Percentiles rank a stretch among this genome's conserved stretches.
Conservation (phyloP, 768 basidiomycete genomes). For the Boletus subcaerulescens region DNA sequence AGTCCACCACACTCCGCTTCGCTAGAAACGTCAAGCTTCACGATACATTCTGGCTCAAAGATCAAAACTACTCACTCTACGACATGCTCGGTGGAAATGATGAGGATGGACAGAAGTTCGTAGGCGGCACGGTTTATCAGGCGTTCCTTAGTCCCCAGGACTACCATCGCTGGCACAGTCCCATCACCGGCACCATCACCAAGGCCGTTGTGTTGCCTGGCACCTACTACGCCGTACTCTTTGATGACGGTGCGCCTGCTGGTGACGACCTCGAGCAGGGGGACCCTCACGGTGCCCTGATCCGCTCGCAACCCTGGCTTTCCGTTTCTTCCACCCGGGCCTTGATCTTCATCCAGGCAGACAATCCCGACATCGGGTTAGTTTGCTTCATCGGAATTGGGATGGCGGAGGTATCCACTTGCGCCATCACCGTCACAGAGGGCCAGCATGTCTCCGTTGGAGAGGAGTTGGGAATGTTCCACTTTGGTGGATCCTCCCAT, state of each 20-base stretch:
- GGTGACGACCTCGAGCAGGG: neutral
- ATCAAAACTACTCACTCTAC: conserved; percentile 53
- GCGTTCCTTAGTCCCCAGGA: too few relatives aligned
- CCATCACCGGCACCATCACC: conserved; percentile 38
- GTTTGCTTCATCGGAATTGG: conserved; percentile 56
- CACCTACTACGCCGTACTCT: conserved; percentile 10
- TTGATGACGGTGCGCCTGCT: conserved; percentile 3
- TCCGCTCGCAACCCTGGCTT: conserved; percentile 40
- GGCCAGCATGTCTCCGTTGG: neutral
- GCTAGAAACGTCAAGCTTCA: conserved; percentile 36
- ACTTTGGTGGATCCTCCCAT: conserved; percentile 58
- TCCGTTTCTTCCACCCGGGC: conserved; percentile 46
- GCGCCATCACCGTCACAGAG: neutral
- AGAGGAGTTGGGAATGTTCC: conserved; percentile 48
- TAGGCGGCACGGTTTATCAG: conserved; percentile 41
- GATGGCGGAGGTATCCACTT: conserved; percentile 55
- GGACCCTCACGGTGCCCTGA: conserved; percentile 16
- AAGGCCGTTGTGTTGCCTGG: conserved; percentile 30
- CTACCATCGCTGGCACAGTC: too few relatives aligned
- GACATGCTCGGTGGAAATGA: conserved; percentile 42
- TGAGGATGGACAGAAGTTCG: conserved; percentile 36
- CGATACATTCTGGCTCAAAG: conserved; percentile 59
- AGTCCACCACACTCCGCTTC: conserved; percentile 41
- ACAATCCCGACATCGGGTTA: conserved; percentile 47
- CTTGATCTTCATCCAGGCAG: conserved; percentile 52